Conservation (phyloP, 306 rosid species). For the Acacia confusa region DNA sequence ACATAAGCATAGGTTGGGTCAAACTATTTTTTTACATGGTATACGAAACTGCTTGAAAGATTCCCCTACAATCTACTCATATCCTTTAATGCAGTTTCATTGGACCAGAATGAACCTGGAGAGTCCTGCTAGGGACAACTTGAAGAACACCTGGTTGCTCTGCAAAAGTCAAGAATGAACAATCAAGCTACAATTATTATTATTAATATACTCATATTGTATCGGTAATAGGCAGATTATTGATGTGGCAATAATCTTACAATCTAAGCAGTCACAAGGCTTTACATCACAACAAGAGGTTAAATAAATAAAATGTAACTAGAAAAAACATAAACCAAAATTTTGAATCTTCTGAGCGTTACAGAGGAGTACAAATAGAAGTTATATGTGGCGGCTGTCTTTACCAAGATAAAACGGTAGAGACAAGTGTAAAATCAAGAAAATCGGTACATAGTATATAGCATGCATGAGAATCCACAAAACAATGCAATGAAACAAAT, state of each 20-base stretch:
- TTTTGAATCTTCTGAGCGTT: not conserved
- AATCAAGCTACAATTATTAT: not conserved
- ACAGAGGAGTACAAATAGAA: not conserved
- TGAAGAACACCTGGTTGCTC: conserved; percentile 96
- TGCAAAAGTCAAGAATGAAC: conserved; percentile 29
- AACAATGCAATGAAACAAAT: not conserved
- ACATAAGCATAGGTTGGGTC: conserved; percentile 3
- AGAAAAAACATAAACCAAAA: not conserved
- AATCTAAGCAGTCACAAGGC: not conserved
- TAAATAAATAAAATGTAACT: not conserved
- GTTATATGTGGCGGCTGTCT: not conserved
- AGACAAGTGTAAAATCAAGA: not conserved
- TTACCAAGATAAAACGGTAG: not conserved
- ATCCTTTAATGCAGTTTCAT: conserved; percentile 30
- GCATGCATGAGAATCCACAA: not conserved
- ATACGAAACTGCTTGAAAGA: not conserved
- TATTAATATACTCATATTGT: not conserved
- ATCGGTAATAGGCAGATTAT: not conserved
- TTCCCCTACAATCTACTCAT: conserved; percentile 5
- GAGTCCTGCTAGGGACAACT: conserved; percentile 72
- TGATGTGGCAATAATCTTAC: not conserved
- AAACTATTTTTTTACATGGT: conserved; percentile 34
- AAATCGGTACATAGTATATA: not conserved
- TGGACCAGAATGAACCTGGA: conserved; percentile 66
- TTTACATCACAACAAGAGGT: not conserved